A percentile compares a stretch with the other conserved stretches of the same genome.
Conservation (phyloP, 2,329 filamentous ascomycete genomes). For the Emericellopsis cladophorae region DNA sequence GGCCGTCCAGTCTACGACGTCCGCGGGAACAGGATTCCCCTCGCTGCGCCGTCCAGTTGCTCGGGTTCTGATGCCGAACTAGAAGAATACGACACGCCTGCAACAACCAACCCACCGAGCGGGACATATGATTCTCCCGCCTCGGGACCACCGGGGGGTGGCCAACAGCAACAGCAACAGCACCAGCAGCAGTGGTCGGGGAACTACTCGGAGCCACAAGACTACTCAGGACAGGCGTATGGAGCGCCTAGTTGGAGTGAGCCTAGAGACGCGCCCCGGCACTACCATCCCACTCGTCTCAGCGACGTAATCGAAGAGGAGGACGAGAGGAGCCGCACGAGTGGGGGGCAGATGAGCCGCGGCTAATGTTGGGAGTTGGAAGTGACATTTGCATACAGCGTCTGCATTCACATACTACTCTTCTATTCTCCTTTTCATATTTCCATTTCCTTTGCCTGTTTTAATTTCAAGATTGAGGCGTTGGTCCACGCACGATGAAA, state of each 20-base stretch:
- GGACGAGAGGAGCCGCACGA: conserved; percentile 67
- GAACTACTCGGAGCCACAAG: conserved; percentile 13
- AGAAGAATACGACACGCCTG: conserved; percentile 46
- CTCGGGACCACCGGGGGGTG: conserved; percentile 7
- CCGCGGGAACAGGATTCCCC: conserved; percentile 45
- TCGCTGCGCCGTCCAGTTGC: conserved; percentile 30
- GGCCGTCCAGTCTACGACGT: conserved; percentile 50
- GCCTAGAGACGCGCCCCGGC: conserved; percentile 42
- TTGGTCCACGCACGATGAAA: too few relatives aligned
- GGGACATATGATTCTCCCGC: conserved; percentile 18
- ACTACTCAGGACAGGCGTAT: conserved; percentile 57
- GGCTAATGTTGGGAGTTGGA: background rate
- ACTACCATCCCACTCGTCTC: conserved; percentile 78
- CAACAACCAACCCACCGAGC: conserved; percentile 26
- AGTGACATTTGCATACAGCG: background rate
- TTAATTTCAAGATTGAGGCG: too few relatives aligned
- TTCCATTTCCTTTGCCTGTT: background rate
- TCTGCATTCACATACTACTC: too few relatives aligned
- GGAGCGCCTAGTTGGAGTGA: conserved; percentile 61
- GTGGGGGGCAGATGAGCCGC: conserved; percentile 50
- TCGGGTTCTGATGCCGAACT: conserved; percentile 35
- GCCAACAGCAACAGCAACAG: conserved; percentile 9
- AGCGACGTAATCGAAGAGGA: conserved; percentile 84
- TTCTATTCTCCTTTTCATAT: background rate
- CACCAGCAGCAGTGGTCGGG: conserved; percentile 7